phyloP scores from a whole-genome alignment of 129 eudicot genomes.

The Tagetes patula region DNA sequence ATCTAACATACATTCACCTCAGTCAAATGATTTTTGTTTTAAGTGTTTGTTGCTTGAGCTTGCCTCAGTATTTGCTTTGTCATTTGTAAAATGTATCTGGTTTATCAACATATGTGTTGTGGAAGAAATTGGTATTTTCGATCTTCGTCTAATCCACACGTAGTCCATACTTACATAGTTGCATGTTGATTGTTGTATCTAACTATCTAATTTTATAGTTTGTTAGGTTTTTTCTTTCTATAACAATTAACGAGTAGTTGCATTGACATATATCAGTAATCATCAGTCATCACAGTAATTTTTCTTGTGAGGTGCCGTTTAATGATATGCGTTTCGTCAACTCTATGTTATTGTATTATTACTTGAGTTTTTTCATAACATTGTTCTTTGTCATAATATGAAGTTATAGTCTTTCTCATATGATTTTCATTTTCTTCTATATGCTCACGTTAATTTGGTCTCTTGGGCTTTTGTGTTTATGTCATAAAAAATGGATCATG shows the following conservation, averaged over 20 bases:
- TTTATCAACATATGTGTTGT: background rate
- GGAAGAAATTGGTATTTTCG: background rate
- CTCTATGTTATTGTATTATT: background rate
- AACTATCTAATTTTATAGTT: too few species aligned
- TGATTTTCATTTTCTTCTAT: constrained; percentile 1
- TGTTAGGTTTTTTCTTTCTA: too few species aligned
- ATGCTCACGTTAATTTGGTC: background rate
- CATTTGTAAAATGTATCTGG: background rate
- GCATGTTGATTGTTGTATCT: too few species aligned
- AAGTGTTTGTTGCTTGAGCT: background rate
- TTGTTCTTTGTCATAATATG: constrained; percentile 17
- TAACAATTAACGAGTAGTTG: background rate
- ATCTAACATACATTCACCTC: background rate
- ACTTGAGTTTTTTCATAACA: background rate
- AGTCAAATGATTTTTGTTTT: background rate
- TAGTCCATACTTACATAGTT: too few species aligned
- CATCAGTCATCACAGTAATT: background rate
- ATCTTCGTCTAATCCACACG: background rate
- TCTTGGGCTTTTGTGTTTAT: background rate
- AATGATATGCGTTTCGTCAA: constrained; percentile 5
- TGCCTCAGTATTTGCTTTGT: background rate
- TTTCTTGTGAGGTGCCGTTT: constrained; percentile 10
- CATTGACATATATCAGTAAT: constrained; percentile 6
- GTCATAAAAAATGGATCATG: background rate
- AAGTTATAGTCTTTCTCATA: background rate